These are phyloP conservation scores for Echeveria elegans DNA, from an alignment of 164 flowering plant species.

Conservation along the genomic window DNA sequence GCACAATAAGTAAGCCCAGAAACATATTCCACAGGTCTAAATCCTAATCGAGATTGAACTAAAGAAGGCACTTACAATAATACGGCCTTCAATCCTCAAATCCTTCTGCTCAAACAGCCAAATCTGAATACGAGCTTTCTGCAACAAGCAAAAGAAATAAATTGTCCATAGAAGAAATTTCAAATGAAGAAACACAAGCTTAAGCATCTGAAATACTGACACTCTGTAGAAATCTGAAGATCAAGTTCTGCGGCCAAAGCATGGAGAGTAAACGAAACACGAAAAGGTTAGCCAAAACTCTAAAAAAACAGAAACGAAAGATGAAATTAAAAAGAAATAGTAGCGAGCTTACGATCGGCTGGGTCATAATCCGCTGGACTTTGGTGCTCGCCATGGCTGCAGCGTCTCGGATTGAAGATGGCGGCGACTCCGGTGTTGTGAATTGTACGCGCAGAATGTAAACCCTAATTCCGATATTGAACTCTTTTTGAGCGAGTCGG, in stretches of 20 bases:
- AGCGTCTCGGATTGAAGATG: neutral
- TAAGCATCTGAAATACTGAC: conserved; percentile 20
- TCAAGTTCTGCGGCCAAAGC: conserved; percentile 36
- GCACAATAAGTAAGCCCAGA: neutral
- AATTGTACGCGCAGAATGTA: too few relatives aligned
- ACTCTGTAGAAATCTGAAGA: conserved; percentile 63
- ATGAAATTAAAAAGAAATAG: neutral
- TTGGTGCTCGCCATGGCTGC: conserved; percentile 95
- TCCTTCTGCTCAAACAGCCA: conserved; percentile 32
- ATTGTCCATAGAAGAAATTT: neutral
- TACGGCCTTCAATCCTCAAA: conserved; percentile 27
- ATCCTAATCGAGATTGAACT: too few relatives aligned
- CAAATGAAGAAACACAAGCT: neutral
- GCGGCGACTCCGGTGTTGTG: too few relatives aligned
- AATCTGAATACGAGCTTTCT: conserved; percentile 27
- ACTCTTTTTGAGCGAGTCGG: too few relatives aligned
- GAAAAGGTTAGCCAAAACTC: neutral
- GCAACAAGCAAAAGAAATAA: neutral
- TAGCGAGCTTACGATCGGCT: conserved; percentile 58
- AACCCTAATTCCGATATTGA: too few relatives aligned
- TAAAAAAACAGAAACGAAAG: neutral
- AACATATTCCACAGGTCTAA: too few relatives aligned
- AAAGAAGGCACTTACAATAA: conserved; percentile 12
- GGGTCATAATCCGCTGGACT: conserved; percentile 97
- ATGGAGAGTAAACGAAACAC: neutral